Conservation (phyloP, 2,329 filamentous ascomycete species). For the Zasmidium citrigriseum region DNA sequence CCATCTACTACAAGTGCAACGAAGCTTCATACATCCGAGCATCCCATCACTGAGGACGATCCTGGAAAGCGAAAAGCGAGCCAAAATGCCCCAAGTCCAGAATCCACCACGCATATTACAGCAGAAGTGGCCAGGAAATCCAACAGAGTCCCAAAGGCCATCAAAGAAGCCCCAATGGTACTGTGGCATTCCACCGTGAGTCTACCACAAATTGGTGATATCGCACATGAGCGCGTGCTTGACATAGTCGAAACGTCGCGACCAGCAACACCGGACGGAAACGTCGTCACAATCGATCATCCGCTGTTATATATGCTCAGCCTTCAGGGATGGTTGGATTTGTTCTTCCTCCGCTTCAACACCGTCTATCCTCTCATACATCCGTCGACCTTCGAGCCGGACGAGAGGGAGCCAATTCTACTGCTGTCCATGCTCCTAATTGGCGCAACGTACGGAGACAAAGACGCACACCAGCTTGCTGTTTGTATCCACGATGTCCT, state of each 20-base stretch:
- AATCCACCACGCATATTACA: background rate
- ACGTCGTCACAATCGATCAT: slow-evolving; percentile 50
- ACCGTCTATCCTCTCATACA: slow-evolving; percentile 62
- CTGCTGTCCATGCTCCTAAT: slow-evolving; percentile 58
- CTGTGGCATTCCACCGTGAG: slow-evolving; percentile 5
- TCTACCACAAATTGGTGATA: slow-evolving; percentile 34
- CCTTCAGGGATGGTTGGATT: slow-evolving; percentile 58
- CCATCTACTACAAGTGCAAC: too few species aligned
- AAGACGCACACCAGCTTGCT: slow-evolving; percentile 60
- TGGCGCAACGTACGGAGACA: slow-evolving; percentile 63
- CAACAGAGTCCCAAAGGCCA: background rate
- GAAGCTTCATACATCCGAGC: too few species aligned
- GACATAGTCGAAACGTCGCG: slow-evolving; percentile 54
- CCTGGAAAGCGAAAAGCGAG: too few species aligned
- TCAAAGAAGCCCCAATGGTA: slow-evolving; percentile 9
- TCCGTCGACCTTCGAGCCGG: slow-evolving; percentile 57
- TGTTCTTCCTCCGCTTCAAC: slow-evolving; percentile 65
- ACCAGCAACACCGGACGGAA: slow-evolving; percentile 52
- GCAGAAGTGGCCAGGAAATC: background rate
- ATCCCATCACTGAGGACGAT: too few species aligned
- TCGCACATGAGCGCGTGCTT: slow-evolving; percentile 46
- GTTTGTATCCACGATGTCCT: slow-evolving; percentile 64
- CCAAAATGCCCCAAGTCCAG: background rate
- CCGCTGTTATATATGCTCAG: slow-evolving; percentile 53
- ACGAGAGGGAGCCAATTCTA: slow-evolving; percentile 52